These are phyloP conservation scores for Prosopis cineraria DNA, from an alignment of 306 rosid species.

Conservation along the genomic window DNA sequence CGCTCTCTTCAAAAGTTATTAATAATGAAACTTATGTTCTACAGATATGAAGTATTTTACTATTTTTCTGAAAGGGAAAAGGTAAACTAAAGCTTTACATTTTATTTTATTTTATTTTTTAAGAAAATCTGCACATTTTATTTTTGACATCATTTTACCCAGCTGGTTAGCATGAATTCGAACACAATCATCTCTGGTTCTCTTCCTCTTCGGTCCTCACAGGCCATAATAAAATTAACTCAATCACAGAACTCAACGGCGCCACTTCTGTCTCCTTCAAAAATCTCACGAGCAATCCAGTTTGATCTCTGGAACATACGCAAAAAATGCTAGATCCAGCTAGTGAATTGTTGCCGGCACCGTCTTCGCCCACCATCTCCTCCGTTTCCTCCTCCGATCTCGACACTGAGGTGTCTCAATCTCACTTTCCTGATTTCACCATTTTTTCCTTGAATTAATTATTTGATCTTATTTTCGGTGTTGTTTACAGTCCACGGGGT, in stretches of 20 bases:
- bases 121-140: neutral
- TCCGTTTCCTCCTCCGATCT: slow-evolving; percentile 97
- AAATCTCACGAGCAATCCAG: neutral
- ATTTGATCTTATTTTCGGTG: slow-evolving; percentile 27
- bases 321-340: slow-evolving; percentile 80
- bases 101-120: too few relatives aligned
- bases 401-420: slow-evolving; percentile 67
- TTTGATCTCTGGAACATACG: neutral
- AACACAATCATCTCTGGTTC: neutral
- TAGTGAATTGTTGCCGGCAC: slow-evolving; percentile 73
- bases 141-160: slow-evolving; percentile 29
- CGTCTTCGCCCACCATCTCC: slow-evolving; percentile 85
- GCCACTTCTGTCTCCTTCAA: neutral
- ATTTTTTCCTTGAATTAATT: neutral
- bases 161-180: slow-evolving; percentile 36
- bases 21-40: too few relatives aligned
- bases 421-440: neutral
- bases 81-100: neutral
- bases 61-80: neutral
- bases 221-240: neutral
- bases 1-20: too few relatives aligned
- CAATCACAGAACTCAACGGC: neutral
- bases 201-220: neutral
- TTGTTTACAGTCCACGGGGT: slow-evolving; percentile 80
- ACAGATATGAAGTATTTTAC: too few relatives aligned